These are phyloP conservation scores for Maudiozyma humilis DNA, from an alignment of 1,139 yeast genomes.

Conservation along the genomic window DNA sequence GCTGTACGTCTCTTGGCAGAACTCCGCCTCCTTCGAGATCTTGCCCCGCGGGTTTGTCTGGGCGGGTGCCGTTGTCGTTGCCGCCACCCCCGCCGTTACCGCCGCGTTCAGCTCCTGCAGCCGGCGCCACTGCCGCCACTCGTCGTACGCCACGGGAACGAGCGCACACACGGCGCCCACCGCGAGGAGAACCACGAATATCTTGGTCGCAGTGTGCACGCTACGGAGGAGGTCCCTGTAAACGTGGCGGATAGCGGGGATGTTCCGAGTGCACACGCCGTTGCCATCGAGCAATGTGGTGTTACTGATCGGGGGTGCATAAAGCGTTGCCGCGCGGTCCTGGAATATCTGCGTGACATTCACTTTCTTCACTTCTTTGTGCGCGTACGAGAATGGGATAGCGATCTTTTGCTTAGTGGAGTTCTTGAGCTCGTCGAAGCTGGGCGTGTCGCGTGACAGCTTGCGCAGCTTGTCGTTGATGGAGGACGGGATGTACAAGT, in stretches of 20 bases:
- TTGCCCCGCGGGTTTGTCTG: no score
- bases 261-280: conserved; percentile 22
- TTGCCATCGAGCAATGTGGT: not conserved
- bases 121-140: conserved; percentile 45
- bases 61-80: not conserved
- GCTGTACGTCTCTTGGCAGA: not conserved
- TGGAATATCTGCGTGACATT: conserved; percentile 23
- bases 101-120: conserved; percentile 28
- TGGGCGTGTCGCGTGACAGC: conserved; percentile 45
- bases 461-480: conserved; percentile 46
- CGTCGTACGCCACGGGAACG: conserved; percentile 39
- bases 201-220: conserved; percentile 33
- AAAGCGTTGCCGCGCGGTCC: conserved; percentile 16
- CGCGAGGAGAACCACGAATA: conserved; percentile 37
- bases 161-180: conserved; percentile 36
- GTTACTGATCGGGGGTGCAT: conserved; percentile 23
- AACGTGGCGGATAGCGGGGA: conserved; percentile 29
- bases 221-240: conserved; percentile 30
- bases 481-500: conserved; percentile 55
- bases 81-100: conserved; percentile 4
- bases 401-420: conserved; percentile 41
- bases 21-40: not conserved
- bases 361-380: conserved; percentile 33
- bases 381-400: conserved; percentile 47
- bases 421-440: conserved; percentile 47